Percentiles rank a stretch among this genome's conserved stretches.
Conservation (phyloP, 257 asterid genomes). For the Solanum tarapatanum region DNA sequence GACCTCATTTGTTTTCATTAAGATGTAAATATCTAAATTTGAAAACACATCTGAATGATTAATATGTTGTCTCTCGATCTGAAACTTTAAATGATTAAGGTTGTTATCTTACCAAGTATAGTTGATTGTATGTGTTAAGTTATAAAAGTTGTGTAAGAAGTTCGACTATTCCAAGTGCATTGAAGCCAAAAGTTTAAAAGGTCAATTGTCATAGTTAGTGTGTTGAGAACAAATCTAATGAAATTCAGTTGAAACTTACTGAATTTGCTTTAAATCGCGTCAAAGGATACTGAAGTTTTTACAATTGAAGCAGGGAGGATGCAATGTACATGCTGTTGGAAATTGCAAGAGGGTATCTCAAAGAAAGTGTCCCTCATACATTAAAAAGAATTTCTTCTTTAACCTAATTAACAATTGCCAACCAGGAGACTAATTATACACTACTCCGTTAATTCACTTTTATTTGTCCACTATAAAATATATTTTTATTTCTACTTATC, state of each 20-base stretch:
- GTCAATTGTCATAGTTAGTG: neutral
- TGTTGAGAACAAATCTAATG: neutral
- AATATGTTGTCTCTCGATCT: too few relatives aligned
- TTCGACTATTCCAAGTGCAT: neutral
- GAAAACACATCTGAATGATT: neutral
- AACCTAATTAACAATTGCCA: neutral
- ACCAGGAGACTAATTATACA: neutral
- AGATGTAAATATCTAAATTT: too few relatives aligned
- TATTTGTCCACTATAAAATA: too few relatives aligned
- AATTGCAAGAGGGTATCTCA: too few relatives aligned
- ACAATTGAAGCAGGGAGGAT: neutral
- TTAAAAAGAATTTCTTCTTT: too few relatives aligned
- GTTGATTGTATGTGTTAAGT: neutral
- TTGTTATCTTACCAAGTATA: neutral
- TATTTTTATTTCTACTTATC: too few relatives aligned
- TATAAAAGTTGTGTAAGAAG: neutral
- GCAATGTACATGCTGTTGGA: too few relatives aligned
- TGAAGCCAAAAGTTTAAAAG: neutral
- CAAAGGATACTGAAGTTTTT: neutral
- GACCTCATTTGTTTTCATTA: neutral
- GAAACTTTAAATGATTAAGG: neutral
- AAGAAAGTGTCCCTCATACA: too few relatives aligned
- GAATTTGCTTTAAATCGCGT: neutral
- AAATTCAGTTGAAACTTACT: neutral
- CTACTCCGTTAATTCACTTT: too few relatives aligned